phyloP scores from a whole-genome alignment of 495 filamentous ascomycete genomes.

The Penicillium silybi region DNA sequence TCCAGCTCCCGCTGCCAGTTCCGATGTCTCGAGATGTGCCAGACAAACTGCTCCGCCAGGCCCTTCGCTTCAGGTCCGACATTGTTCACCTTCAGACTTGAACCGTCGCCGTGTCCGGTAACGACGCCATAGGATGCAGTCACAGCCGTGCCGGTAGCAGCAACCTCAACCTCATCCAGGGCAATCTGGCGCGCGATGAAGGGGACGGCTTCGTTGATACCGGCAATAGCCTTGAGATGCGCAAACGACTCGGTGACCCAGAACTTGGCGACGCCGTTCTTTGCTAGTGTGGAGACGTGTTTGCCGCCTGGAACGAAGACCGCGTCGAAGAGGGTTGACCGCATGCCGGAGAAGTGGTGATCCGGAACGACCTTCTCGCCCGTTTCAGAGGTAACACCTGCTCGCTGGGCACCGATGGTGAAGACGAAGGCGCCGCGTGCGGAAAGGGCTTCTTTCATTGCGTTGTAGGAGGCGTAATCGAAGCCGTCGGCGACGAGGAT shows the following conservation, averaged over 20 bases:
- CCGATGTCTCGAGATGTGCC: slow-evolving; percentile 62
- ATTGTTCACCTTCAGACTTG: slow-evolving; percentile 34
- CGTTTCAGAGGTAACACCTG: slow-evolving; percentile 51
- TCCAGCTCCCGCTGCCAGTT: slow-evolving; percentile 71
- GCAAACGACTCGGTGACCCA: slow-evolving; percentile 84
- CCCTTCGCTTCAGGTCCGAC: slow-evolving; percentile 49
- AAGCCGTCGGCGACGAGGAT: slow-evolving; percentile 82
- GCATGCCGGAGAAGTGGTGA: slow-evolving; percentile 78
- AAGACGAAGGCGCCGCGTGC: slow-evolving; percentile 64
- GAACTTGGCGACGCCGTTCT: slow-evolving; percentile 74
- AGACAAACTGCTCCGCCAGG: slow-evolving; percentile 64
- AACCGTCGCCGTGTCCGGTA: slow-evolving; percentile 33
- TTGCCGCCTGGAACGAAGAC: slow-evolving; percentile 74
- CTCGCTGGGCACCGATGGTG: slow-evolving; percentile 60
- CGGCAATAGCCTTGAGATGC: slow-evolving; percentile 74
- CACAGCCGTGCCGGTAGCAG: slow-evolving; percentile 47
- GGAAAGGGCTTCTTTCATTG: slow-evolving; percentile 57
- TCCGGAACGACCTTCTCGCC: slow-evolving; percentile 60
- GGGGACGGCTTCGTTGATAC: slow-evolving; percentile 64
- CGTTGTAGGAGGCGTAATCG: slow-evolving; percentile 60
- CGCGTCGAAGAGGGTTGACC: slow-evolving; percentile 83
- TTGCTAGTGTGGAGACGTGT: slow-evolving; percentile 56
- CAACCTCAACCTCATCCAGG: slow-evolving; percentile 54
- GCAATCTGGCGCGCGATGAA: slow-evolving; percentile 54
- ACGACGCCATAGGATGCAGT: slow-evolving; percentile 50